Conservation (phyloP, 2,329 filamentous ascomycete genomes). For the Leptographium lundbergii region DNA sequence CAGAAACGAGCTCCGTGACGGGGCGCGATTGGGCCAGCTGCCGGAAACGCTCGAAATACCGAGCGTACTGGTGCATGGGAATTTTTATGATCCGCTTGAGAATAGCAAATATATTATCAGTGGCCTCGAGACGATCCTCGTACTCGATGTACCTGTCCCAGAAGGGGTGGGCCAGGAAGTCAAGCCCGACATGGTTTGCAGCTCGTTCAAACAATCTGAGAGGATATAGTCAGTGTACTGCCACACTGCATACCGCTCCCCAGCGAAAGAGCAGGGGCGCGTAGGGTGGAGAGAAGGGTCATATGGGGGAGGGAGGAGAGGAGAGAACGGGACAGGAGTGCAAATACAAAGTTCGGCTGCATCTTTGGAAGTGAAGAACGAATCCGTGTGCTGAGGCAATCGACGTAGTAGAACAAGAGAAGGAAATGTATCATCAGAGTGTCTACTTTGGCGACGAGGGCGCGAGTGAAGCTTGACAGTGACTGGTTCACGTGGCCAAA, state of each 20-base stretch:
- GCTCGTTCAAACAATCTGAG: constrained; percentile 87
- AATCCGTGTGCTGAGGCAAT: not conserved
- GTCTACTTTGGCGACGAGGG: constrained; percentile 1
- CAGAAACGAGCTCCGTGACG: constrained; percentile 56
- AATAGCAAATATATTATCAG: constrained; percentile 76
- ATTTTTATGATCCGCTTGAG: constrained; percentile 74
- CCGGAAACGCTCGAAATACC: constrained; percentile 87
- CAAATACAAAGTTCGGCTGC: constrained; percentile 40
- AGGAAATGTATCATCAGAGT: not conserved
- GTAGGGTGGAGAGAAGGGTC: constrained; percentile 10
- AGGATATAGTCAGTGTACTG: constrained; percentile 15
- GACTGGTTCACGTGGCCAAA: not conserved
- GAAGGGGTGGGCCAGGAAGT: constrained; percentile 89
- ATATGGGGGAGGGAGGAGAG: not conserved
- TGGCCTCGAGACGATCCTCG: constrained; percentile 76
- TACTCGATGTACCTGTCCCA: constrained; percentile 99
- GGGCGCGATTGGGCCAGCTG: constrained; percentile 62
- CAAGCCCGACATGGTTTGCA: constrained; percentile 70
- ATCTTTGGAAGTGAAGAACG: constrained; percentile 2
- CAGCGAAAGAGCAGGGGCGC: constrained; percentile 4
- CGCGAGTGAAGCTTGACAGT: not conserved
- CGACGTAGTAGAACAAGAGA: constrained; percentile 4
- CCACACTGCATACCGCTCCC: not conserved
- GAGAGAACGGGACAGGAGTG: constrained; percentile 32
- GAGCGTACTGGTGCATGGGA: constrained; percentile 88